These are phyloP conservation scores for Pyronema omphalodes DNA, from an alignment of 495 filamentous ascomycete genomes.

Conservation along the genomic window DNA sequence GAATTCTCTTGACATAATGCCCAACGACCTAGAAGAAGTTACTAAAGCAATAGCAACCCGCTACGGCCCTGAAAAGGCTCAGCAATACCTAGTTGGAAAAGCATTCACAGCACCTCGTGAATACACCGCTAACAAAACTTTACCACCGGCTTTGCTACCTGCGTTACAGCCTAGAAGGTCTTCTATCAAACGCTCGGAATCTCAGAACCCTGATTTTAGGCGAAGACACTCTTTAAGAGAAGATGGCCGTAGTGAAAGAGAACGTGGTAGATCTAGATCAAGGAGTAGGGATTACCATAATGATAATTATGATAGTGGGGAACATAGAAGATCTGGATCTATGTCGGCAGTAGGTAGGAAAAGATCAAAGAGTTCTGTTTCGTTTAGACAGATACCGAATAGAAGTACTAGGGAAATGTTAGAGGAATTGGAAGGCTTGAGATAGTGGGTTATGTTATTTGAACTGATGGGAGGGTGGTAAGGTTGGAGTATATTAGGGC, in stretches of 20 bases:
- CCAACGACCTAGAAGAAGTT: constrained; percentile 39
- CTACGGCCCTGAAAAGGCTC: constrained; percentile 11
- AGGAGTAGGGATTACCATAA: constrained; percentile 7
- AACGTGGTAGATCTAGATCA: constrained; percentile 10
- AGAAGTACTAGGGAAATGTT: neutral
- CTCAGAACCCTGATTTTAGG: constrained; percentile 4
- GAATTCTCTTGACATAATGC: constrained; percentile 42
- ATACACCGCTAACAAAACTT: constrained; percentile 6
- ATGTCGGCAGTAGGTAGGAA: neutral
- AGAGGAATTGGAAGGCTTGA: constrained; percentile 1
- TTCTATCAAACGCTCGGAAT: neutral
- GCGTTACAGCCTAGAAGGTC: constrained; percentile 6
- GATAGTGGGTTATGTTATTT: neutral
- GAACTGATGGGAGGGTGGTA: neutral
- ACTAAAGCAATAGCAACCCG: constrained; percentile 37
- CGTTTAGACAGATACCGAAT: no score
- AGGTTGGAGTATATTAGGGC: no score
- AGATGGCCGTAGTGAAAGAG: constrained; percentile 6
- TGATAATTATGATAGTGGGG: constrained; percentile 7
- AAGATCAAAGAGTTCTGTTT: neutral
- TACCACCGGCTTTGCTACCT: constrained; percentile 9
- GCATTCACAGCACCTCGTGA: constrained; percentile 21
- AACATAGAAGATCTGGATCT: constrained; percentile 4
- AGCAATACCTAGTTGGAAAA: constrained; percentile 10
- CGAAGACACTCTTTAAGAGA: constrained; percentile 8